Conservation (phyloP, 306 rosid species). For the Casuarina glauca region DNA sequence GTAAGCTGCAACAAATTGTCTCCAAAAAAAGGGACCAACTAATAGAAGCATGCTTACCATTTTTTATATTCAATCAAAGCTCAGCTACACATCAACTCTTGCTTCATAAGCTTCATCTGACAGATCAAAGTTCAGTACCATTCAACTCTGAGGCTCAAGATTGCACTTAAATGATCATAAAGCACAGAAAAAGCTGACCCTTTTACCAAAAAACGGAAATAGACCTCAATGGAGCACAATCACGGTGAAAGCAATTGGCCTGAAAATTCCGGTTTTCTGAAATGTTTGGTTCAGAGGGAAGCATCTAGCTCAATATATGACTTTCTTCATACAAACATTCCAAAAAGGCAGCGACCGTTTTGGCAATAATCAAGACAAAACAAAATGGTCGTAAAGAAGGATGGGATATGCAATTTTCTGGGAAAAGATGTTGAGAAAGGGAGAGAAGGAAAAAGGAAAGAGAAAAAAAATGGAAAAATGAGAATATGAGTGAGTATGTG, state of each 20-base stretch:
- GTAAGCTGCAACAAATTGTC: constrained; percentile 5
- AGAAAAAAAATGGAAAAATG: not conserved
- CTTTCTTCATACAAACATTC: constrained; percentile 16
- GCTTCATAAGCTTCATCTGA: constrained; percentile 36
- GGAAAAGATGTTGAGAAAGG: constrained; percentile 13
- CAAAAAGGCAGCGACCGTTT: constrained; percentile 26
- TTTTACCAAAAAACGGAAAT: constrained; percentile 11
- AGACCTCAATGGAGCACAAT: constrained; percentile 25
- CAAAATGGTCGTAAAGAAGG: constrained; percentile 3
- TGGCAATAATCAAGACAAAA: constrained; percentile 18
- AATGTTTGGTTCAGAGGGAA: not conserved
- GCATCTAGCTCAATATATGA: constrained; percentile 8
- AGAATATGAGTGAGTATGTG: constrained; percentile 27
- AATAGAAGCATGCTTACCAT: constrained; percentile 49
- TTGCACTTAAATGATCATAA: constrained; percentile 4
- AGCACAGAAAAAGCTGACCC: constrained; percentile 17
- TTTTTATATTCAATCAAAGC: constrained; percentile 34
- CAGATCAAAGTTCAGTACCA: constrained; percentile 23
- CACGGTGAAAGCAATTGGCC: not conserved
- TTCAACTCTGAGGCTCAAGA: constrained; percentile 15
- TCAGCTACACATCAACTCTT: constrained; percentile 12
- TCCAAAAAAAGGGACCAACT: not conserved
- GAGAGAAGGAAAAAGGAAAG: constrained; percentile 14
- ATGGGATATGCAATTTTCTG: constrained; percentile 30
- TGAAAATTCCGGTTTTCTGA: constrained; percentile 23